Evolutionary conservation across 306 rosid genomes (phyloP).

Genomic region (Rosa multiflora): DNA sequence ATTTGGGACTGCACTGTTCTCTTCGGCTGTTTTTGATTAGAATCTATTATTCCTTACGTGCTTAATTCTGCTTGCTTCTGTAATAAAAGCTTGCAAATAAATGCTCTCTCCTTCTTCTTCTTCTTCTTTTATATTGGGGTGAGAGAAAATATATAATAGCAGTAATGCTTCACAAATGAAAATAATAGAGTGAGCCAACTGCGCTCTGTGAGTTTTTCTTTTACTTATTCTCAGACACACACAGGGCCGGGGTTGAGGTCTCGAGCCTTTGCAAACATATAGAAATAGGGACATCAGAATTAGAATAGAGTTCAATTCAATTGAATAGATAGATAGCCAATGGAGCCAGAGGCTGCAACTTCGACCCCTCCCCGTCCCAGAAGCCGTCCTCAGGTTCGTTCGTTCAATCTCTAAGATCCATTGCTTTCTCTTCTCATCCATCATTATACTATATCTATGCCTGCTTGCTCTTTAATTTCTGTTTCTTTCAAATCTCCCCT

Average conservation of each 20-base stretch:
- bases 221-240: background rate
- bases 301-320: no score
- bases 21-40: no score
- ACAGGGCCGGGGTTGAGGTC: no score
- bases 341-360: constrained; percentile 62
- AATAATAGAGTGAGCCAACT: background rate
- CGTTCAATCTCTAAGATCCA: constrained; percentile 22
- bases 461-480: background rate
- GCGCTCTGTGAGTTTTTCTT: background rate
- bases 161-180: background rate
- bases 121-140: background rate
- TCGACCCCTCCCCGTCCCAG: constrained; percentile 38
- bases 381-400: constrained; percentile 32
- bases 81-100: no score
- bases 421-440: background rate
- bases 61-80: no score
- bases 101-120: background rate
- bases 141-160: no score
- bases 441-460: background rate
- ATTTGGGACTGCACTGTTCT: no score
- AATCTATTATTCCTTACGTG: no score
- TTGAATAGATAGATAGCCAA: background rate
- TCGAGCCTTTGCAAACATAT: no score
- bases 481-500: background rate
- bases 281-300: background rate